These are phyloP conservation scores for Dendrobium nobile DNA, from an alignment of 106 monocot species.

Conservation along the genomic window DNA sequence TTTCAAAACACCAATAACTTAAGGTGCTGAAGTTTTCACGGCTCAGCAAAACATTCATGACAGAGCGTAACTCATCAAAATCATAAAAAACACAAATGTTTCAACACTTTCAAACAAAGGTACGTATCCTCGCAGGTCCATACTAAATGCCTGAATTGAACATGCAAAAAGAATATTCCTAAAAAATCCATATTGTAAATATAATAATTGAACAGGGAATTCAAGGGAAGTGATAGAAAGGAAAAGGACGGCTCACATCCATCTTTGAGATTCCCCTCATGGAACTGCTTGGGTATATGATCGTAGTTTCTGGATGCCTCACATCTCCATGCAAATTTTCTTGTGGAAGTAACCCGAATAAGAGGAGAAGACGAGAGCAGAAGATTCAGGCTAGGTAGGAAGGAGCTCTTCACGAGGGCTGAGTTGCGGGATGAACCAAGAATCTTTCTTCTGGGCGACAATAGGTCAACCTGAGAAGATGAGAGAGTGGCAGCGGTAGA, in stretches of 20 bases:
- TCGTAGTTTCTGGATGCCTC: constrained; percentile 32
- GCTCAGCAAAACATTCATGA: not conserved
- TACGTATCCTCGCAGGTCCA: not conserved
- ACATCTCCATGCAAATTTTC: constrained; percentile 20
- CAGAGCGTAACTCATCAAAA: not conserved
- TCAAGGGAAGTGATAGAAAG: not conserved
- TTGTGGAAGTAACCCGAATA: constrained; percentile 1
- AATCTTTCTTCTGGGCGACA: not conserved
- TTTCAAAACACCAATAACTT: not conserved
- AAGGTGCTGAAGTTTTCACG: not conserved
- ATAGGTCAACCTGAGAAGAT: not conserved
- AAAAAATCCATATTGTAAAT: not conserved
- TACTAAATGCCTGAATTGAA: not conserved
- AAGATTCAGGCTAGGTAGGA: constrained; percentile 15
- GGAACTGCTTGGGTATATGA: constrained; percentile 83
- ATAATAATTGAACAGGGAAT: not conserved
- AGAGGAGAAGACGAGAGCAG: constrained; percentile 10
- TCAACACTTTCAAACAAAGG: not conserved
- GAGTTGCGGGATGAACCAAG: not conserved
- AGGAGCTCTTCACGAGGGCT: constrained; percentile 5
- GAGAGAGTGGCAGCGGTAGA: not conserved
- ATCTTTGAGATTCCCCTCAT: constrained; percentile 74
- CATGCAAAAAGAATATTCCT: too few relatives aligned
- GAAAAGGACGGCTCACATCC: constrained; percentile 47
- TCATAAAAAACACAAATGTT: not conserved